Evolutionary conservation across 345 rosid species (phyloP).

Genomic region (Salix suchowensis): DNA sequence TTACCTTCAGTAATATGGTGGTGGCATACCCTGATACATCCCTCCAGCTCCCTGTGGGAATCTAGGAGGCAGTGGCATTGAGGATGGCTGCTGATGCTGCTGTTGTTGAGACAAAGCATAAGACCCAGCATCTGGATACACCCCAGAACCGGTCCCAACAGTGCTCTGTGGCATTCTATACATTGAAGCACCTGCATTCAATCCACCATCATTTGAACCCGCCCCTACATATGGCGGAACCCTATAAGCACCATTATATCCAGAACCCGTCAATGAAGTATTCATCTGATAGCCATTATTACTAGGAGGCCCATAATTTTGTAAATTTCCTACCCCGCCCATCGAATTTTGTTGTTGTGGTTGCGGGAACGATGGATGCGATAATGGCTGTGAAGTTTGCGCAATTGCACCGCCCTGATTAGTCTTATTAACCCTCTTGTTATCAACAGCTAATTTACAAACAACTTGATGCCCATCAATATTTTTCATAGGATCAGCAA

Average conservation of each 20-base stretch:
- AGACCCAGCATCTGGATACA: slow-evolving; percentile 22
- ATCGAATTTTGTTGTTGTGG: slow-evolving; percentile 11
- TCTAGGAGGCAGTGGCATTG: slow-evolving; percentile 18
- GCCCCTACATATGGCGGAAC: slow-evolving; percentile 20
- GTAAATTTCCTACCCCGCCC: neutral
- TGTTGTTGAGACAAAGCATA: slow-evolving; percentile 27
- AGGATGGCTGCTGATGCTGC: slow-evolving; percentile 24
- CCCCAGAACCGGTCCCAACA: slow-evolving; percentile 17
- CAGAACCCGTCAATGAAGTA: slow-evolving; percentile 16
- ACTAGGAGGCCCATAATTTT: neutral
- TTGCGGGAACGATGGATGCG: neutral
- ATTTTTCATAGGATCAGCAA: slow-evolving; percentile 34
- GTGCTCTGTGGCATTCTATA: slow-evolving; percentile 24
- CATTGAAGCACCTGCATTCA: slow-evolving; percentile 19
- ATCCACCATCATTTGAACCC: slow-evolving; percentile 18
- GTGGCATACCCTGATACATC: slow-evolving; percentile 30
- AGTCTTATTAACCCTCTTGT: slow-evolving; percentile 23
- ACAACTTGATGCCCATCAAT: slow-evolving; percentile 38
- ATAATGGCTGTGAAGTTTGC: neutral
- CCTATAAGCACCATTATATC: slow-evolving; percentile 16
- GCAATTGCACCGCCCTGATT: neutral
- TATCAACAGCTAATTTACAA: slow-evolving; percentile 32
- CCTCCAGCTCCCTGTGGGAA: slow-evolving; percentile 30
- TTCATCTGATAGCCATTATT: slow-evolving; percentile 15
- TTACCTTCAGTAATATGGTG: slow-evolving; percentile 32